Base-by-base conservation (phyloP, 495 filamentous ascomycete species). In the Neurospora sp. region DNA sequence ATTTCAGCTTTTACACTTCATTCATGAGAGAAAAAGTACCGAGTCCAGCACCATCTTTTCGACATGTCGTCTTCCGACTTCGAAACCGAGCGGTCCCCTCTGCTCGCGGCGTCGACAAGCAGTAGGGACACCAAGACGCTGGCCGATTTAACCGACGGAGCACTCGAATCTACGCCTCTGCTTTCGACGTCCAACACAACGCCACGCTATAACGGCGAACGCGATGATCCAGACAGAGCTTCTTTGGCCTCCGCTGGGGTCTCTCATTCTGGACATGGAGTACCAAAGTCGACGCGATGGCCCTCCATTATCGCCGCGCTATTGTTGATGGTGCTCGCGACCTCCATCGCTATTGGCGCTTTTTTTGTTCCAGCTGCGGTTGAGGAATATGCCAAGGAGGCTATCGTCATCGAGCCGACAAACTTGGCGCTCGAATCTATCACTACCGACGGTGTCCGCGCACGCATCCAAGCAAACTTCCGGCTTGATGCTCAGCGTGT, bases 361-460 rank as follows among this genome's bases (percentile, higher is more conserved):
- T 96, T 98, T 83, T 86, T 96, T 69, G 89, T 90, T 3, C 95
- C 96, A 3, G 89, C 89, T 37, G 87, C 90, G 7, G 88, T 95
- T 22, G 90, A 96, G 79, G 87, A 92, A 78, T 99, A 99, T 80
- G 92, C 90, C 8, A 89, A 92, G 78, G 85, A 96, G 79, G 94
- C 96, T 5, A 84, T 90, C 27, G 88, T 94, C 5, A 88, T 98
- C 75, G 88, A 94, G 74, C 90, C 96, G 0, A 92, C 89, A 3
- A 89, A 89, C 77, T 82, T 99, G 7, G 93, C 93, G 1, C 88
- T 99, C 70, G 91, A 94, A 65, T 92, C 89, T 8, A 90, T 96
- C 70, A 98, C 94, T 0, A 73, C 86, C 8, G 85, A 88, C 70
- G 96, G 96, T 1, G 87, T 97, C 12, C 87, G 84, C 65, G 91